Percentiles rank a stretch among this genome's conserved stretches.
Conservation (phyloP, 179 eudicot genomes). For the Gypsophila paniculata region DNA sequence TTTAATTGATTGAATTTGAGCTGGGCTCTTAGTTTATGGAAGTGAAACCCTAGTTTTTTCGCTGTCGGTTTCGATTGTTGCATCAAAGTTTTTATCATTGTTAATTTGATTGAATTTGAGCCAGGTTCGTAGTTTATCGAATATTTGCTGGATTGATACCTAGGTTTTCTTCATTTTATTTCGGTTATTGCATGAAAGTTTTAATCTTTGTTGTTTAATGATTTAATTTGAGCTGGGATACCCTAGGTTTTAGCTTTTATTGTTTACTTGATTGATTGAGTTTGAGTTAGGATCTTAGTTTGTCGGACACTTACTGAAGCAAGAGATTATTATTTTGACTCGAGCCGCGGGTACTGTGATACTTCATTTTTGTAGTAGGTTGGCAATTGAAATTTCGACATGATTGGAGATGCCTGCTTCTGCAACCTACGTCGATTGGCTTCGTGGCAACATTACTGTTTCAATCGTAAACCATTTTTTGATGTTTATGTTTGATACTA, state of each 20-base stretch:
- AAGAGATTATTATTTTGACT: background rate
- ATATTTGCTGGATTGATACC: background rate
- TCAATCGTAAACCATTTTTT: background rate
- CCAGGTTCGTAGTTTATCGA: background rate
- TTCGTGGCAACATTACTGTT: background rate
- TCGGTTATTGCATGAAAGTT: background rate
- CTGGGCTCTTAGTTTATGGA: background rate
- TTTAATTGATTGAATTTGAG: constrained; percentile 9
- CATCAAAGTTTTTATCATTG: no score
- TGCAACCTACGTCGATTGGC: background rate
- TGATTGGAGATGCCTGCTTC: background rate
- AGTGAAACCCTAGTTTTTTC: background rate
- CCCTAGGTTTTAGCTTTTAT: no score
- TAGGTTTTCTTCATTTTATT: background rate
- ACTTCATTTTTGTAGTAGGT: background rate
- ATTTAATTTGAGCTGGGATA: constrained; percentile 8
- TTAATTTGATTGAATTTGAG: background rate
- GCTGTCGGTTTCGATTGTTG: background rate
- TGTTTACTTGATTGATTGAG: no score
- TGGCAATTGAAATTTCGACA: background rate
- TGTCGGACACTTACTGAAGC: no score
- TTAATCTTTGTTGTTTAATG: background rate
- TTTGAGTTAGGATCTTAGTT: no score
- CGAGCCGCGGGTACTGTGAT: background rate
- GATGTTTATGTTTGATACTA: background rate